Base-by-base conservation (phyloP, 106 monocot species). In the Allium fistulosum region DNA sequence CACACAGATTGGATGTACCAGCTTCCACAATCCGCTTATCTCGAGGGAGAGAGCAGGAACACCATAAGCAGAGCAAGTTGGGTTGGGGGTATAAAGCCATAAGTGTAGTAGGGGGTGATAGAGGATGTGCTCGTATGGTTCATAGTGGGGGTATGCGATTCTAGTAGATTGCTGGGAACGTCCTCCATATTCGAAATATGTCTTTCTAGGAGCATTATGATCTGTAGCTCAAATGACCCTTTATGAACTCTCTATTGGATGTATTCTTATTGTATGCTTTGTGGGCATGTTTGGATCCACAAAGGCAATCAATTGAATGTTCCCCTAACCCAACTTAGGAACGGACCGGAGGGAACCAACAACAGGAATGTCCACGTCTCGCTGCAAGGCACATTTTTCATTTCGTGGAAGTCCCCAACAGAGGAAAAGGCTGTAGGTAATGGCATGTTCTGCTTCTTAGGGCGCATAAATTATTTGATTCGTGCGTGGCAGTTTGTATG, bases 121-220 rank as follows among this genome's bases (percentile, higher is more conserved):
- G 58, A 59, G 58, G 58, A 59, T 2, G 58, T 22, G 22, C 22
- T 22, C 1, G 22, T 22, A 22, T 1, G 22, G 1, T 22, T 22
- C 1, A 22, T 22, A 22, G 1, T 0, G 22, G 1, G 22, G 22
- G 13, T 53, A 53, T 53, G 52, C 0, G 14, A 59, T 59, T 15
- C 16, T 59, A 0, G 18, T 61, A 7, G 61, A 61, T 61, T 61
- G 61, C 37, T 18, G 61, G 61, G 7, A 61, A 61, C 26, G 12
- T 11, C 18, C 61, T 61, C 26, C 37, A 61, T 61, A 61, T 61
- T 26, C 1, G 61, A 61, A 61, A 61, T 61, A 61, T 61, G 61
- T 2, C 58, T 58, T 58, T 58, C 58, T 58, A 58, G 15, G 58
- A 58, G 58, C 13, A 58, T 53, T 53, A 53, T 1, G 53, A 53